These are phyloP conservation scores for Fusarium nisikadoi DNA, from an alignment of 2,329 filamentous ascomycete genomes.

Conservation along the genomic window DNA sequence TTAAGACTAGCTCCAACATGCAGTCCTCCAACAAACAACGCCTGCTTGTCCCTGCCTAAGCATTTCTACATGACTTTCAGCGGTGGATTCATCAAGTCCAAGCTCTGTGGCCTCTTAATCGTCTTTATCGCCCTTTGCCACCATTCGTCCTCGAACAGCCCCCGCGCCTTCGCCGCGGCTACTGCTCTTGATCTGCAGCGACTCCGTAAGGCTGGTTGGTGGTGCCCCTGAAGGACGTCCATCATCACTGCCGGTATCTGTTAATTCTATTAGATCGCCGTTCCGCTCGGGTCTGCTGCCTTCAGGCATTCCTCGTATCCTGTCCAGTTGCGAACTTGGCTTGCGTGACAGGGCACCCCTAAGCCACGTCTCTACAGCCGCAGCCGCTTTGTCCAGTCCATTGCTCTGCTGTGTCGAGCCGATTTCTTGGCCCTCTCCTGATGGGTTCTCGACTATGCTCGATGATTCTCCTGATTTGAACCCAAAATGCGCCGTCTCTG, in stretches of 20 bases:
- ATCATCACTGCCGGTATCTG: conserved; percentile 69
- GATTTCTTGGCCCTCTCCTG: conserved; percentile 59
- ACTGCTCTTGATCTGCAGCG: conserved; percentile 47
- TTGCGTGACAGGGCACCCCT: conserved; percentile 79
- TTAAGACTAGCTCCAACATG: conserved; percentile 34
- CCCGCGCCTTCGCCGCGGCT: conserved; percentile 54
- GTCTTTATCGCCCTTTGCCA: conserved; percentile 50
- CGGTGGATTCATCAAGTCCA: background rate
- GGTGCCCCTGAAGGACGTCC: conserved; percentile 48
- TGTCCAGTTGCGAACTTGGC: conserved; percentile 61
- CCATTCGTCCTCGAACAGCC: conserved; percentile 52
- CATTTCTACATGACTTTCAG: conserved; percentile 3
- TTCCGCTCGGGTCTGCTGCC: conserved; percentile 53
- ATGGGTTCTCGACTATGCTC: conserved; percentile 62
- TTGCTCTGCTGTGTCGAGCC: conserved; percentile 59
- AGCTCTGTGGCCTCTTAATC: conserved; percentile 13
- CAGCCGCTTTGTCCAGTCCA: conserved; percentile 83
- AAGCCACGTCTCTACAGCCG: conserved; percentile 90
- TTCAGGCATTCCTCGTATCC: conserved; percentile 50
- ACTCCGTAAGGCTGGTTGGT: conserved; percentile 46
- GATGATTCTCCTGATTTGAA: conserved; percentile 55
- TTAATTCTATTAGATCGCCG: conserved; percentile 77
- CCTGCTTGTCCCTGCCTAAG: conserved; percentile 8
- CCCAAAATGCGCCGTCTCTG: conserved; percentile 68
- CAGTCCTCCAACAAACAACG: conserved; percentile 33